Percentiles rank a stretch among this genome's conserved stretches.
These are phyloP conservation scores for Pseudogymnoascus sp. DNA, from an alignment of 2,329 filamentous ascomycete species.

Conservation along the genomic window DNA sequence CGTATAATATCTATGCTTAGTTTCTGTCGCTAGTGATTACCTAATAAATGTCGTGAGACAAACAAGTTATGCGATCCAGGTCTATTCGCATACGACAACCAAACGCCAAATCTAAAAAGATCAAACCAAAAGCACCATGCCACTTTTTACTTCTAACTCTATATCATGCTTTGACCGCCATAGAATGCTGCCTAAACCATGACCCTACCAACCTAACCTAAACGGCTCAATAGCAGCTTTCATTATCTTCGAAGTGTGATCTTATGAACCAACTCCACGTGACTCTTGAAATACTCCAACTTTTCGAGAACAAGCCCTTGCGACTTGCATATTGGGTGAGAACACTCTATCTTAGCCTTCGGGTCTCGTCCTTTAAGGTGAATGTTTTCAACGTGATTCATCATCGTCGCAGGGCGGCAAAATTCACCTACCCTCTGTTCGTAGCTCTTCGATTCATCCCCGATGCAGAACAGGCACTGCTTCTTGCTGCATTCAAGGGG, in stretches of 20 bases:
- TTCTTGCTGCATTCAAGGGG: background rate
- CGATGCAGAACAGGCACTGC: conserved; percentile 1
- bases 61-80: too few relatives aligned
- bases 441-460: conserved; percentile 15
- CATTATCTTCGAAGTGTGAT: conserved; percentile 14
- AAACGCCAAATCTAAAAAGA: too few relatives aligned
- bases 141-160: too few relatives aligned
- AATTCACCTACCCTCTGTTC: conserved; percentile 15
- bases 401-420: conserved; percentile 14
- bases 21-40: too few relatives aligned
- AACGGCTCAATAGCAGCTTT: background rate
- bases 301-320: conserved; percentile 17
- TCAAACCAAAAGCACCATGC: too few relatives aligned
- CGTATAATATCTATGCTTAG: too few relatives aligned
- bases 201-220: background rate
- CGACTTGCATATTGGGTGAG: conserved; percentile 10
- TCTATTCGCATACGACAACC: too few relatives aligned
- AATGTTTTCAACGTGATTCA: conserved; percentile 15
- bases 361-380: too few relatives aligned
- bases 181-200: too few relatives aligned
- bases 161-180: too few relatives aligned
- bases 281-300: conserved; percentile 21
- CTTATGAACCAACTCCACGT: conserved; percentile 16
- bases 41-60: too few relatives aligned
- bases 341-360: too few relatives aligned